These are phyloP conservation scores for Trapa bicornis DNA, from an alignment of 345 rosid genomes.

Conservation along the genomic window DNA sequence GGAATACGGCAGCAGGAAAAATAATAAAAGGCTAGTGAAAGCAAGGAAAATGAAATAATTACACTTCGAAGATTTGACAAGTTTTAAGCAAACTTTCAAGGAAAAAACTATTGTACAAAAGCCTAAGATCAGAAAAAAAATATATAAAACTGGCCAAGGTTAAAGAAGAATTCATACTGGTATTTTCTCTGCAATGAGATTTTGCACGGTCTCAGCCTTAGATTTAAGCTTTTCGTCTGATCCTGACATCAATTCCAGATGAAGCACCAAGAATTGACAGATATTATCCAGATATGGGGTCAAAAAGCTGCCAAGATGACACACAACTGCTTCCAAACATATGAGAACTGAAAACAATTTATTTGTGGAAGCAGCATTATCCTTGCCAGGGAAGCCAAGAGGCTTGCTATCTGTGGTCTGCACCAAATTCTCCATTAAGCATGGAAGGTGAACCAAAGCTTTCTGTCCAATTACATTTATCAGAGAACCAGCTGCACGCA, in stretches of 20 bases:
- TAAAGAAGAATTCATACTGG: constrained; percentile 45
- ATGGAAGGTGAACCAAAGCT: constrained; percentile 67
- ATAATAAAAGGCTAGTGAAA: background rate
- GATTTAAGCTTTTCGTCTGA: constrained; percentile 49
- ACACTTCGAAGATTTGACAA: background rate
- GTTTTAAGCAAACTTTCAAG: background rate
- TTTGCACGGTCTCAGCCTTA: constrained; percentile 55
- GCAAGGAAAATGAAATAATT: background rate
- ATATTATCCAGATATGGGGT: constrained; percentile 79
- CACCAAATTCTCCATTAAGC: constrained; percentile 52
- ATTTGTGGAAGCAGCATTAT: constrained; percentile 13
- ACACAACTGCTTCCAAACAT: constrained; percentile 70
- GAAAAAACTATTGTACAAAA: background rate
- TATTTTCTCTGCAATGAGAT: constrained; percentile 54
- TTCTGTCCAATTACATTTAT: constrained; percentile 76
- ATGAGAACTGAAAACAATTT: constrained; percentile 60
- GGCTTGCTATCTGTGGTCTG: constrained; percentile 17
- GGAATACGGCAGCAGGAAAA: background rate
- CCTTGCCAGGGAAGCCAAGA: constrained; percentile 13
- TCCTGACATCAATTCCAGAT: constrained; percentile 42
- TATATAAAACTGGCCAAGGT: background rate
- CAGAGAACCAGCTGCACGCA: constrained; percentile 59
- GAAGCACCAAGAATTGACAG: constrained; percentile 47
- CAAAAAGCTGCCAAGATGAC: constrained; percentile 82
- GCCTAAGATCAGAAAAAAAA: background rate